Base-by-base conservation (phyloP, 805 yeast genomes). In the Hanseniaspora taiwanica region DNA sequence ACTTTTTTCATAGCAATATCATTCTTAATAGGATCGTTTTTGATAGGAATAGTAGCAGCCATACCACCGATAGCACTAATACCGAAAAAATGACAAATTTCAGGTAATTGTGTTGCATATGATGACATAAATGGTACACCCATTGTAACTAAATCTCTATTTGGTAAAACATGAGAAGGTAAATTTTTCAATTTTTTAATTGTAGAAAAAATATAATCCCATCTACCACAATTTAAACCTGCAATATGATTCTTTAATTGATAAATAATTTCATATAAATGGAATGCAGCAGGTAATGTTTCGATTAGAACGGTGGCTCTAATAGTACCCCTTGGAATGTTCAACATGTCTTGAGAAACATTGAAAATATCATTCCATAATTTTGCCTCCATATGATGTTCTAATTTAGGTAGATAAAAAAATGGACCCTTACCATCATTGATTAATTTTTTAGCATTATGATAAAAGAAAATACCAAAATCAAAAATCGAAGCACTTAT, bases 61-160 rank as follows among this genome's bases (percentile, higher is more conserved):
- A 81, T 81, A 50, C 93, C 93, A 51, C 93, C 91, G 76, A 81
- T 78, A 16, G 89, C 89, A 55, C 81, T 87, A 34, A 81, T 89
- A 46, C 78, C 81, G 63, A 89, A 71, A 52, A 73, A 68, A 58
- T 81, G 93, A 60, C 85, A 78, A 35, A 76, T 73, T 58, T 77
- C 70, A 49, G 81, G 83, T 58, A 81, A 66, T 52, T 78, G 70
- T 50, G 75, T 74, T 40, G 81, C 89, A 54, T 81, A 81, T 14
- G 81, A 73, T 21, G 79, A 67, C 91, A 81, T 81, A 61, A 81
- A 81, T 44, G 87, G 83, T 19, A 82, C 80, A 29, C 73, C 65
- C 93, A 81, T 81, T 14, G 84, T 80, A 35, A 81, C 86, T 54
- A 71, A 80, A 43, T 76, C 75, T 59, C 93, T 68, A 64, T 81